Evolutionary conservation across 176 grass and related monocot species (phyloP).

Genomic region (Bromus sterilis): DNA sequence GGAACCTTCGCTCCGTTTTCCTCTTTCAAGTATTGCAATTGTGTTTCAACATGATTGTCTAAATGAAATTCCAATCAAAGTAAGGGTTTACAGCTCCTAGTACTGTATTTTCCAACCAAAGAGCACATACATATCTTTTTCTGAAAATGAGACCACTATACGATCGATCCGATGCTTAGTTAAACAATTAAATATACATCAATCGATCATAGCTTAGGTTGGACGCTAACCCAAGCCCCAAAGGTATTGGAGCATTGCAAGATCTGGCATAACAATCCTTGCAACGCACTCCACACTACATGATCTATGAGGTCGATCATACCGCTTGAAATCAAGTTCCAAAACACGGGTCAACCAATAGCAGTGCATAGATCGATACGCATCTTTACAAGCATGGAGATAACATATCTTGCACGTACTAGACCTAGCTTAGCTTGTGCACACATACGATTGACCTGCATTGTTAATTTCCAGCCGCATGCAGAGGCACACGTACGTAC

Average conservation of each 20-base stretch:
- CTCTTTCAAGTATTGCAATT: not conserved
- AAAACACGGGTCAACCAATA: not conserved
- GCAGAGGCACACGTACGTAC: not conserved
- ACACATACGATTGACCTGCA: not conserved
- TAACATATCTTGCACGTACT: not conserved
- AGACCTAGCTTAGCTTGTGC: not conserved
- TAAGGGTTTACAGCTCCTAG: too few species aligned
- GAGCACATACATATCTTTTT: not conserved
- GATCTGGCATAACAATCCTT: not conserved
- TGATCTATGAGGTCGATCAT: not conserved
- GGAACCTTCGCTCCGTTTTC: not conserved
- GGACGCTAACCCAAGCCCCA: conserved; percentile 26
- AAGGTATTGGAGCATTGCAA: not conserved
- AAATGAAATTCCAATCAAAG: not conserved
- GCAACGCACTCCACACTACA: not conserved
- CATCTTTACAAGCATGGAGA: not conserved
- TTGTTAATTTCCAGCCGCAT: not conserved
- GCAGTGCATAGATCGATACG: not conserved
- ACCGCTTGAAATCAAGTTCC: not conserved
- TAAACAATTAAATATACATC: not conserved
- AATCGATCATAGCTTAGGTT: not conserved
- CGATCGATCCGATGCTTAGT: not conserved
- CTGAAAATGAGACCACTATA: not conserved
- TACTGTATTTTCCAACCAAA: not conserved
- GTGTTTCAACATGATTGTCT: not conserved